phyloP scores from a whole-genome alignment of 2,329 filamentous ascomycete species.

The Fusarium hainanense region DNA sequence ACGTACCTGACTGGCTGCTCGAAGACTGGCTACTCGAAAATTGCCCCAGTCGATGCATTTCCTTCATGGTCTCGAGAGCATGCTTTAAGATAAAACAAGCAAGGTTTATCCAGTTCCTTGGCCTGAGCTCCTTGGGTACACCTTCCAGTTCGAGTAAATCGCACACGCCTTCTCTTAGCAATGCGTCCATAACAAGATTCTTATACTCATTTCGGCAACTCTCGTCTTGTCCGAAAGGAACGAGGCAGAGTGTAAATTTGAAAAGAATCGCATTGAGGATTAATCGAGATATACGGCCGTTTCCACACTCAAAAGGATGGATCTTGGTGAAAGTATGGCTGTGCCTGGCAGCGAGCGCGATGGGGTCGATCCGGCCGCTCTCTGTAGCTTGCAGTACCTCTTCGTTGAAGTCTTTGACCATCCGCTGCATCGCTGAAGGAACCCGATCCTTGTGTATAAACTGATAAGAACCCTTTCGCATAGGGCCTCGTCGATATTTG shows the following conservation, averaged over 20 bases:
- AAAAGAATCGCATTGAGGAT: constrained; percentile 50
- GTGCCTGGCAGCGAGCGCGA: constrained; percentile 44
- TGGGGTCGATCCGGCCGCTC: constrained; percentile 31
- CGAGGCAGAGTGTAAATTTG: constrained; percentile 28
- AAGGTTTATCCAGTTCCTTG: not conserved
- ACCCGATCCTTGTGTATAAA: not conserved
- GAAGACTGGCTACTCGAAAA: not conserved
- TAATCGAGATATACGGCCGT: constrained; percentile 50
- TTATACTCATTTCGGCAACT: not conserved
- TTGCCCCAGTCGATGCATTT: not conserved
- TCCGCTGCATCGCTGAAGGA: constrained; percentile 40
- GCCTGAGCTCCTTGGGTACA: not conserved
- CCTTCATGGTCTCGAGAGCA: not conserved
- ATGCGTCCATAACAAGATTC: not conserved
- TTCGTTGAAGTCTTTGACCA: constrained; percentile 42
- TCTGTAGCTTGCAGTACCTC: not conserved
- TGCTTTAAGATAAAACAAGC: constrained; percentile 5
- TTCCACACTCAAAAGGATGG: constrained; percentile 53
- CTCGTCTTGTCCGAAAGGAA: not conserved
- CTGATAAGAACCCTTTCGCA: not conserved
- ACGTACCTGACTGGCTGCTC: not conserved
- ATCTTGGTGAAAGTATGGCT: constrained; percentile 49
- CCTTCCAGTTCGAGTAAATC: not conserved
- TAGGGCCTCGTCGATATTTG: constrained; percentile 40
- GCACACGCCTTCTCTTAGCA: not conserved